These are phyloP conservation scores for Penicillium nucicola DNA, from an alignment of 495 filamentous ascomycete species.

Conservation along the genomic window DNA sequence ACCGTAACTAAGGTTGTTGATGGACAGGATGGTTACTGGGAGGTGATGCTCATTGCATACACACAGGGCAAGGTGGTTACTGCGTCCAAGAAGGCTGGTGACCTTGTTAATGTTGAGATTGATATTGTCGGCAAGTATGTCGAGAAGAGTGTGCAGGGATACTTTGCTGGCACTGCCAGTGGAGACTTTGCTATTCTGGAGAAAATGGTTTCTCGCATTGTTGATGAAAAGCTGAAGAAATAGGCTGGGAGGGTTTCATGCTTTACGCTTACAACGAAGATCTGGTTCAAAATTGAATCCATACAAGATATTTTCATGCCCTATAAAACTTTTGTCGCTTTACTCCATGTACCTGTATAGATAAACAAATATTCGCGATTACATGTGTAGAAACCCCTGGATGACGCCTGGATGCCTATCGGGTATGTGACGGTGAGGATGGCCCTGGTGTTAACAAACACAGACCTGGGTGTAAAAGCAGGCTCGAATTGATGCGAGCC, in stretches of 20 bases:
- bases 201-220: slow-evolving; percentile 76
- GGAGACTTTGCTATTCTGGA: slow-evolving; percentile 68
- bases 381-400: slow-evolving; percentile 5
- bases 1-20: slow-evolving; percentile 79
- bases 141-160: slow-evolving; percentile 77
- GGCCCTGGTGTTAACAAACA: background rate
- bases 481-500: background rate
- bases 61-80: slow-evolving; percentile 91
- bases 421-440: slow-evolving; percentile 13
- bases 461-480: background rate
- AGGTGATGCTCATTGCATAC: slow-evolving; percentile 99
- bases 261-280: slow-evolving; percentile 14
- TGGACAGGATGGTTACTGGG: slow-evolving; percentile 79
- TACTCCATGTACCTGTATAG: slow-evolving; percentile 20
- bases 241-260: slow-evolving; percentile 11
- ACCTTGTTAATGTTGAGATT: slow-evolving; percentile 93
- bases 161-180: slow-evolving; percentile 49
- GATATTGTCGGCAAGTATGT: slow-evolving; percentile 99
- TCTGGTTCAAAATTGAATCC: slow-evolving; percentile 9
- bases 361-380: background rate
- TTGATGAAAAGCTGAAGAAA: slow-evolving; percentile 65
- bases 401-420: slow-evolving; percentile 10
- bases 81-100: slow-evolving; percentile 75
- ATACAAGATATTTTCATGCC: slow-evolving; percentile 9
- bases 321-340: slow-evolving; percentile 16